These are phyloP conservation scores for Amauroascus verrucosus DNA, from an alignment of 2,329 filamentous ascomycete species.

Conservation along the genomic window DNA sequence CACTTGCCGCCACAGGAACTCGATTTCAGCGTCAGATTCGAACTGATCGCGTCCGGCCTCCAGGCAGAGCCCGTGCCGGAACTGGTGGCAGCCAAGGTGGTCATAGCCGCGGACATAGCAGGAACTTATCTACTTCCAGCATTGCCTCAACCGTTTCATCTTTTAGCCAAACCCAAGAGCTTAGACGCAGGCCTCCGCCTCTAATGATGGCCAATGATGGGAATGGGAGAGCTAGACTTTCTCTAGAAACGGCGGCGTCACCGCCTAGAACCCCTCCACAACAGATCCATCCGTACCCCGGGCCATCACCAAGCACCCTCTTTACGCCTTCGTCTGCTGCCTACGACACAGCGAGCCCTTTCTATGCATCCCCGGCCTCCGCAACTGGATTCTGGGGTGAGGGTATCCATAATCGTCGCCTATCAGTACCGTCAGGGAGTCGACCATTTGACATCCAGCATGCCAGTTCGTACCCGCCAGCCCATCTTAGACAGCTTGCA, in stretches of 20 bases:
- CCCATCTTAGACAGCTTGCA: conserved; percentile 46
- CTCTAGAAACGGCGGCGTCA: conserved; percentile 53
- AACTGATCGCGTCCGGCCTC: conserved; percentile 69
- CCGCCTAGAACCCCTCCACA: conserved; percentile 55
- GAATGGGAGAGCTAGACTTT: conserved; percentile 49
- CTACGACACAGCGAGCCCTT: conserved; percentile 55
- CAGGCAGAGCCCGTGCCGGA: conserved; percentile 63
- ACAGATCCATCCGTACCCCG: conserved; percentile 49
- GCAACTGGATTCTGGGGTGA: conserved; percentile 63
- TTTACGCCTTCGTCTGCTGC: conserved; percentile 79
- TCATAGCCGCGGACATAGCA: conserved; percentile 65
- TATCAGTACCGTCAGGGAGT: conserved; percentile 69
- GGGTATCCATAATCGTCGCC: conserved; percentile 58
- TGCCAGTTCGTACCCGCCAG: conserved; percentile 45
- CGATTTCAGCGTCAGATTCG: conserved; percentile 86
- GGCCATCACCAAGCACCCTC: conserved; percentile 60
- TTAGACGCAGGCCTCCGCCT: conserved; percentile 64
- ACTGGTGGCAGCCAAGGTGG: conserved; percentile 64
- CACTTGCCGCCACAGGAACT: conserved; percentile 82
- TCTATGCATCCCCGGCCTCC: conserved; percentile 66
- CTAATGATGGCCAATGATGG: conserved; percentile 71
- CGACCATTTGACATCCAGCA: conserved; percentile 64
- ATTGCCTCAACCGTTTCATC: conserved; percentile 65
- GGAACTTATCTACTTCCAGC: conserved; percentile 80
- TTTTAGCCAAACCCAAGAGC: conserved; percentile 54